These are phyloP conservation scores for Alternaria sp. DNA, from an alignment of 2,329 filamentous ascomycete species.

Conservation along the genomic window DNA sequence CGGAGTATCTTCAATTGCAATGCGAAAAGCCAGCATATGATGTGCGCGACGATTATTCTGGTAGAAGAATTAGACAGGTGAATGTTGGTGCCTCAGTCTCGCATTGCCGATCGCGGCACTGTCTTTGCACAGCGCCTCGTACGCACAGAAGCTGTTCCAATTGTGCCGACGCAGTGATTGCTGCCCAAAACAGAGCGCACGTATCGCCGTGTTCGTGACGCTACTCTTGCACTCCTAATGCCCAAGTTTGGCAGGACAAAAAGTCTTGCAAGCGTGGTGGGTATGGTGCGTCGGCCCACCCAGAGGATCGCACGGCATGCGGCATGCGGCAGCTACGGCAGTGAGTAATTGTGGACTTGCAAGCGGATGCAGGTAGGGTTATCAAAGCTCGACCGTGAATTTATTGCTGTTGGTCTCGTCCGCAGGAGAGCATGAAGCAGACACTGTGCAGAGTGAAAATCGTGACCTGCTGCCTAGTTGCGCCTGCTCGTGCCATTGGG, in stretches of 20 bases:
- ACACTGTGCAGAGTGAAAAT: not conserved
- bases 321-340: not conserved
- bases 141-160: not conserved
- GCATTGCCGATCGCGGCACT: not conserved
- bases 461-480: slow-evolving; percentile 2
- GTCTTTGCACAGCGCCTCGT: not conserved
- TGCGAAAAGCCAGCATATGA: not conserved
- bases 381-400: not conserved
- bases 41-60: not conserved
- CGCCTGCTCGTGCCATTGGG: not conserved
- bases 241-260: not conserved
- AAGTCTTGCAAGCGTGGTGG: not conserved
- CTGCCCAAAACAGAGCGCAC: not conserved
- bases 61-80: not conserved
- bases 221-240: not conserved
- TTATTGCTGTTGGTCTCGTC: not conserved
- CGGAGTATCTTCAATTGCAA: not conserved
- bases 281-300: not conserved
- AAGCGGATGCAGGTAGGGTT: not conserved
- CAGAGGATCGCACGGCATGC: not conserved
- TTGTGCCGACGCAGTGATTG: not conserved
- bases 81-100: not conserved
- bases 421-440: not conserved
- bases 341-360: not conserved
- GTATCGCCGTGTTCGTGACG: not conserved